A percentile compares a stretch with the other conserved stretches of the same genome.
These are phyloP conservation scores for Boletales sp. DNA, from an alignment of 768 basidiomycete species.

Conservation along the genomic window DNA sequence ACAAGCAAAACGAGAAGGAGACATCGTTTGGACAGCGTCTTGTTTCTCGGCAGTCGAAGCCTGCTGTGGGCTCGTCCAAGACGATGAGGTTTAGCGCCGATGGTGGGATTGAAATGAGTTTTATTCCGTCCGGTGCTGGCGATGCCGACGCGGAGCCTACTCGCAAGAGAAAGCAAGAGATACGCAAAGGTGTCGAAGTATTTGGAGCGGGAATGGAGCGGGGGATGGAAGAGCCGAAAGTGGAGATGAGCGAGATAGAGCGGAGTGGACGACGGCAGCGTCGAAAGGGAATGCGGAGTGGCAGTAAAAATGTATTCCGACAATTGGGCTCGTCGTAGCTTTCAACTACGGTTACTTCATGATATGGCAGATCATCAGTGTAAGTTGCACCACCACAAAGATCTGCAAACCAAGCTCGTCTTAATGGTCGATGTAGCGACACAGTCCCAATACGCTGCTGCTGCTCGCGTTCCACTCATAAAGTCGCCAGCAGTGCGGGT, in stretches of 20 bases:
- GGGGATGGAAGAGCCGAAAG: slow-evolving; percentile 50
- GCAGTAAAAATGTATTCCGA: slow-evolving; percentile 83
- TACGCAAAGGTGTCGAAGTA: slow-evolving; percentile 62
- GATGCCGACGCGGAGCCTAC: too few species aligned
- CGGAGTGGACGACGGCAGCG: slow-evolving; percentile 76
- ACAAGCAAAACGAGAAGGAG: slow-evolving; percentile 40
- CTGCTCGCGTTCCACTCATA: slow-evolving; percentile 77
- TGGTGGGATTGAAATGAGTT: slow-evolving; percentile 81
- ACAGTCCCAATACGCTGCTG: slow-evolving; percentile 75
- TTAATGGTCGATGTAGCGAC: slow-evolving; percentile 4
- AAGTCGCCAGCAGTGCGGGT: slow-evolving; percentile 89
- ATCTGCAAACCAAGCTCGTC: too few species aligned
- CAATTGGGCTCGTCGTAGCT: slow-evolving; percentile 15
- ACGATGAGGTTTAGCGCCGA: slow-evolving; percentile 36
- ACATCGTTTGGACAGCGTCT: slow-evolving; percentile 74
- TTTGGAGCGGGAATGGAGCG: slow-evolving; percentile 92
- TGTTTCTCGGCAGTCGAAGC: slow-evolving; percentile 19
- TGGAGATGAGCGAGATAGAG: slow-evolving; percentile 59
- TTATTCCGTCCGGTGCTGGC: slow-evolving; percentile 58
- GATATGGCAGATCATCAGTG: slow-evolving; percentile 24
- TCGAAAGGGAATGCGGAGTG: slow-evolving; percentile 79
- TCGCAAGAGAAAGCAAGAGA: slow-evolving; percentile 33
- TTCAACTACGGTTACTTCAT: neutral
- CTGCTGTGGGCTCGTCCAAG: slow-evolving; percentile 15
- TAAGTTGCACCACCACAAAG: slow-evolving; percentile 12